A percentile compares a stretch with the other conserved stretches of the same genome.
Conservation (phyloP, 2,329 filamentous ascomycete genomes). For the Capronia coronata region DNA sequence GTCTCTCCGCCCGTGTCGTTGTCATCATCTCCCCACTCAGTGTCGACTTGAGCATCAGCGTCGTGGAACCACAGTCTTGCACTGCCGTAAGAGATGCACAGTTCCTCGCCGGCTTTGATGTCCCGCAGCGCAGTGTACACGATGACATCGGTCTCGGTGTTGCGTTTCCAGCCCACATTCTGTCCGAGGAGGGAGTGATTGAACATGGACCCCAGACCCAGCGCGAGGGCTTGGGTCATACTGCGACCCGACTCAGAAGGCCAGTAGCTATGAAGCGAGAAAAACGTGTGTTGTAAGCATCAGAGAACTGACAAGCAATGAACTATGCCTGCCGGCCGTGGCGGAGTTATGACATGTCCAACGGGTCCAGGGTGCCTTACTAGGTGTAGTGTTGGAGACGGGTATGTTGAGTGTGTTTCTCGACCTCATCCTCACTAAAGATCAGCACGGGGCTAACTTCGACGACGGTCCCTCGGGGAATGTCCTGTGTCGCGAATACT, state of each 20-base stretch:
- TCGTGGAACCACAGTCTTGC: constrained; percentile 30
- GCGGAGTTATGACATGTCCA: too few relatives aligned
- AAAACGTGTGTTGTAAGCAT: constrained; percentile 1
- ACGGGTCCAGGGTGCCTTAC: too few relatives aligned
- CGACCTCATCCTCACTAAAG: constrained; percentile 41
- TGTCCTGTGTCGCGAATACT: constrained; percentile 29
- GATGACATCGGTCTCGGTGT: constrained; percentile 39
- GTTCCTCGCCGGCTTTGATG: constrained; percentile 45
- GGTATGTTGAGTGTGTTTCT: constrained; percentile 42
- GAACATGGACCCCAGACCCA: constrained; percentile 51
- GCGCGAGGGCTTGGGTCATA: constrained; percentile 46
- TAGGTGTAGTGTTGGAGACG: constrained; percentile 50
- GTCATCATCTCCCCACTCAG: constrained; percentile 5
- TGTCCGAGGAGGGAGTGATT: constrained; percentile 46
- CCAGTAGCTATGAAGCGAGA: constrained; percentile 27
- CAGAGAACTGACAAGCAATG: too few relatives aligned
- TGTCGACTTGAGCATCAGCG: constrained; percentile 19
- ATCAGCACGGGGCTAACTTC: constrained; percentile 35
- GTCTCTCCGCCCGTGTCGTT: constrained; percentile 9
- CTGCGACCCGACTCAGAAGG: constrained; percentile 27
- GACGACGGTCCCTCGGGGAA: constrained; percentile 26
- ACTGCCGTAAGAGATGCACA: constrained; percentile 39
- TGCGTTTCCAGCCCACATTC: constrained; percentile 48
- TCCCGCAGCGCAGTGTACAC: constrained; percentile 44
- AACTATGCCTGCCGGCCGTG: too few relatives aligned